These are phyloP conservation scores for Hypoxylon sp. DNA, from an alignment of 2,329 filamentous ascomycete genomes.

Conservation along the genomic window DNA sequence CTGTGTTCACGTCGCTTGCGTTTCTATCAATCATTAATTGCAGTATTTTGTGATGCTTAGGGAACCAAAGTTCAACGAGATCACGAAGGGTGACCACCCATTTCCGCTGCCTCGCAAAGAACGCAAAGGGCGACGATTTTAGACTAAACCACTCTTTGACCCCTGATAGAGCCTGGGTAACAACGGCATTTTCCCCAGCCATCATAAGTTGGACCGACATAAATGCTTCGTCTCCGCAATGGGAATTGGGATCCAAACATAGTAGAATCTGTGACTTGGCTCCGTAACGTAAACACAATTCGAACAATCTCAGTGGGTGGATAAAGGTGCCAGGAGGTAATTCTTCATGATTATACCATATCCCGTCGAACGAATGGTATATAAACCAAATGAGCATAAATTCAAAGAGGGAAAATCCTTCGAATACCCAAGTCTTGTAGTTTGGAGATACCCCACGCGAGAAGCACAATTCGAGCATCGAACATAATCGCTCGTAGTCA, in stretches of 20 bases:
- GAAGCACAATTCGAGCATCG: constrained; percentile 25
- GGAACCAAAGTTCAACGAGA: constrained; percentile 35
- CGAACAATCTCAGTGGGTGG: constrained; percentile 13
- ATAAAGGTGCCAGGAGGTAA: background rate
- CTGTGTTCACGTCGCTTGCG: background rate
- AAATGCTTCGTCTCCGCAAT: background rate
- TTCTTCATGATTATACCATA: constrained; percentile 1
- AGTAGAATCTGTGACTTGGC: constrained; percentile 18
- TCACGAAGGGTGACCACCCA: constrained; percentile 23
- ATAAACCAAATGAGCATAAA: constrained; percentile 14
- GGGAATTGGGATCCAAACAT: background rate
- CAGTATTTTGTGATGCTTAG: constrained; percentile 14
- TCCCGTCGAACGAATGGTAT: background rate
- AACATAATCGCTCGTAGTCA: constrained; percentile 20
- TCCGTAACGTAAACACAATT: constrained; percentile 23
- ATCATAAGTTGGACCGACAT: background rate
- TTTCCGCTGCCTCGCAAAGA: constrained; percentile 13
- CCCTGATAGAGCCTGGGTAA: background rate
- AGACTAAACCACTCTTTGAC: background rate
- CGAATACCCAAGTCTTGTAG: background rate
- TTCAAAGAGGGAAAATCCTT: constrained; percentile 12
- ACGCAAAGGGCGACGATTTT: constrained; percentile 9
- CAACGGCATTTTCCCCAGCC: background rate
- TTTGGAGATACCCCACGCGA: constrained; percentile 17
- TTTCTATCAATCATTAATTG: constrained; percentile 18